Evolutionary conservation across 202 grass and related monocot species (phyloP).

Genomic region (Setaria viridis): DNA sequence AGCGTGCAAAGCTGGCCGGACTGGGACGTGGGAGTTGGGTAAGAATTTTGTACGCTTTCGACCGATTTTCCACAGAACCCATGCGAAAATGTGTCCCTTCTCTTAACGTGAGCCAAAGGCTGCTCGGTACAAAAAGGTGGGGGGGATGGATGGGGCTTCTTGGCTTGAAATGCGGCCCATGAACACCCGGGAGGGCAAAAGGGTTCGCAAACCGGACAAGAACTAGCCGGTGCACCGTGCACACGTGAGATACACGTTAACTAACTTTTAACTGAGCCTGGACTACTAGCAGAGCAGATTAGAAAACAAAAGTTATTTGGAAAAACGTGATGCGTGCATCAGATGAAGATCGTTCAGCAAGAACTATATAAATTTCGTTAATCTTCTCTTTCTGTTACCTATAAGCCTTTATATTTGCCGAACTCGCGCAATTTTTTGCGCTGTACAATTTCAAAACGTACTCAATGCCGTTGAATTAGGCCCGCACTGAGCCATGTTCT

Average conservation of each 20-base stretch:
- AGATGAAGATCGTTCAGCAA: too few relatives aligned
- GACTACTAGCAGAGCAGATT: neutral
- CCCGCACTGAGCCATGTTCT: too few relatives aligned
- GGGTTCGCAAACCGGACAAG: neutral
- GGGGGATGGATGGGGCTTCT: neutral
- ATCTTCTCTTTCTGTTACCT: neutral
- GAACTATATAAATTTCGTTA: neutral
- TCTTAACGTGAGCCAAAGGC: neutral
- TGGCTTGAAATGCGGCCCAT: slow-evolving; percentile 21
- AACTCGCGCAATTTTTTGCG: neutral
- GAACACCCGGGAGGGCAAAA: neutral
- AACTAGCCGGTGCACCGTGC: too few relatives aligned
- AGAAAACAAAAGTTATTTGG: neutral
- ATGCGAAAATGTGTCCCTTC: neutral
- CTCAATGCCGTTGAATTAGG: too few relatives aligned
- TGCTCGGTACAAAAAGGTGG: too few relatives aligned
- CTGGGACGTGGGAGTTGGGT: neutral
- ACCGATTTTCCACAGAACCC: neutral
- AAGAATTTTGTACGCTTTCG: slow-evolving; percentile 1
- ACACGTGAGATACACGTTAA: neutral
- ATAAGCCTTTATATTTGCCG: neutral
- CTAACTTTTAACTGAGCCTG: neutral
- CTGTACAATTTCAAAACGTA: neutral
- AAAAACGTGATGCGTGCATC: neutral
- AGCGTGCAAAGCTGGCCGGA: neutral